Conservation (phyloP, 1,139 yeast species). For the Zygosaccharomyces sapae region DNA sequence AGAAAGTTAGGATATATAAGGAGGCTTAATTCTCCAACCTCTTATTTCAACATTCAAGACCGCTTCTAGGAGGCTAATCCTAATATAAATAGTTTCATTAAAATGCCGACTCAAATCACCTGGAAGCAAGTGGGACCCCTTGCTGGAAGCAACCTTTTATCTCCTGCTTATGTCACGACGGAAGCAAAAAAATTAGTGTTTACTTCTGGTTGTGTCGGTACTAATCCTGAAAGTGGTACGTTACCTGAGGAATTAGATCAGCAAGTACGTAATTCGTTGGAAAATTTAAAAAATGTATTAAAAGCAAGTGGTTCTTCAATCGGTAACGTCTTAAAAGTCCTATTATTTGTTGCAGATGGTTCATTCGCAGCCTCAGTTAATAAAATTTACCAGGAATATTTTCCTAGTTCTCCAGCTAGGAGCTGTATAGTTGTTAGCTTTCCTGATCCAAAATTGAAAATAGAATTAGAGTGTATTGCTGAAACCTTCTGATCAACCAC, state of each 20-base stretch:
- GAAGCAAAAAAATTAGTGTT: conserved; percentile 43
- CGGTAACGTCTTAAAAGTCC: conserved; percentile 40
- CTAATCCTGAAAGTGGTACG: conserved; percentile 35
- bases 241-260: conserved; percentile 40
- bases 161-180: conserved; percentile 43
- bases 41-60: no score
- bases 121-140: conserved; percentile 43
- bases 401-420: conserved; percentile 42
- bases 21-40: no score
- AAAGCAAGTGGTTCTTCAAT: conserved; percentile 38
- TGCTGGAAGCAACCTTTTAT: conserved; percentile 34
- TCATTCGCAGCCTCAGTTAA: conserved; percentile 38
- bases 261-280: conserved; percentile 39
- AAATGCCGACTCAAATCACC: conserved; percentile 37
- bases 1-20: no score
- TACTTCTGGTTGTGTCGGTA: conserved; percentile 42
- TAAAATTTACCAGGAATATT: conserved; percentile 38
- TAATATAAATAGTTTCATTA: background rate
- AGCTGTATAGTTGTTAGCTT: conserved; percentile 42
- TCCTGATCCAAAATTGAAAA: conserved; percentile 42
- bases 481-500: conserved; percentile 16
- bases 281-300: conserved; percentile 38
- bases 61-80: background rate
- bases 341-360: conserved; percentile 40
- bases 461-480: conserved; percentile 45